Evolutionary conservation across 805 yeast genomes (phyloP), one percentile per base, ranked within the genome.

Genomic region (Spathaspora passalidarum): DNA sequence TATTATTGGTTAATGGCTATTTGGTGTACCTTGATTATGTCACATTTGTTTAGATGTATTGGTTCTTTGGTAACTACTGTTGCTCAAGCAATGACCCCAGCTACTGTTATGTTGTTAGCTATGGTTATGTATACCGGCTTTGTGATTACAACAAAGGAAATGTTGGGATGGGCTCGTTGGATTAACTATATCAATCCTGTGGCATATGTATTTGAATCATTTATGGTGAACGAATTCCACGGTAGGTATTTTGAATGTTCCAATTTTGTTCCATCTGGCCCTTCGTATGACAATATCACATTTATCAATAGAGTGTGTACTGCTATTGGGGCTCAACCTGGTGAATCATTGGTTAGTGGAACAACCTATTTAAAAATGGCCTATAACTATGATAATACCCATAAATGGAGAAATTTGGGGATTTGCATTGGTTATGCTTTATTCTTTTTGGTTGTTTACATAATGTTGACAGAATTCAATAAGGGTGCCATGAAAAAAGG

Each of bases 361-460:
- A 79, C 81, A 51, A 63, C 61, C 29, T 88, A 84, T 57, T 52
- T 88, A 46, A 49, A 50, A 5, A 55, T 55, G 2, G 60, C 81
- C 7, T 88, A 63, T 62, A 58, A 63, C 36, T 88, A 83, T 68
- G 58, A 59, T 16, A 80, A 74, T 56, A 50, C 63, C 17, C 88
- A 88, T 62, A 74, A 78, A 42, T 88, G 96, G 96, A 81, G 96
- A 69, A 86, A 88, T 61, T 73, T 84, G 47, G 96, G 90, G 57
- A 79, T 84, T 49, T 48, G 78, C 48, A 59, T 81, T 57, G 88
- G 77, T 2, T 83, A 72, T 56, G 62, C 73, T 46, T 50, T 70
- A 3, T 75, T 75, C 50, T 73, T 74, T 60, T 51, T 76, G 45
- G 44, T 49, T 32, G 50, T 66, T 26, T 67, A 69, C 55, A 57